These are phyloP conservation scores for Helicocarpus griseus DNA, from an alignment of 2,329 filamentous ascomycete genomes.

Conservation along the genomic window DNA sequence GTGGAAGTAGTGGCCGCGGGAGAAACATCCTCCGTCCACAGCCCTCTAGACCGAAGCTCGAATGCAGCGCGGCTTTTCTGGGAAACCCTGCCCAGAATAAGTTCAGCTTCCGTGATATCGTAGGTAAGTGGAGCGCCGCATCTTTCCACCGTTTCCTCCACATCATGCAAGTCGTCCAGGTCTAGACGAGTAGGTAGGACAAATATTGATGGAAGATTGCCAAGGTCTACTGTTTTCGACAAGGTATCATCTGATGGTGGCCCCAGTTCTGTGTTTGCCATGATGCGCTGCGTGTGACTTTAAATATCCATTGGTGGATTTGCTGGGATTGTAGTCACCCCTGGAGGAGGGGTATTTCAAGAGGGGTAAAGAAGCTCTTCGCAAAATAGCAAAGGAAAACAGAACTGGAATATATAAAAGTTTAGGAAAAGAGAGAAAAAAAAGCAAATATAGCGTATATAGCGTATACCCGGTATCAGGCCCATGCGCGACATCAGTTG, in stretches of 20 bases:
- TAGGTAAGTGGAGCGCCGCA: constrained; percentile 54
- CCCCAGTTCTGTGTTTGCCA: background rate
- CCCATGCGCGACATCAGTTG: too few species aligned
- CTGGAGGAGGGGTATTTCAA: too few species aligned
- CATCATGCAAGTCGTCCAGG: constrained; percentile 49
- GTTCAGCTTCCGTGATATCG: constrained; percentile 58
- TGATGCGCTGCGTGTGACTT: background rate
- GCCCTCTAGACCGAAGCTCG: constrained; percentile 60
- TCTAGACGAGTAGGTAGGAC: constrained; percentile 62
- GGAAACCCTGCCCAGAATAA: constrained; percentile 65
- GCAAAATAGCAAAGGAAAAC: too few species aligned
- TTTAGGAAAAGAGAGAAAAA: too few species aligned
- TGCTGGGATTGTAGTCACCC: background rate
- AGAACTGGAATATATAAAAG: too few species aligned
- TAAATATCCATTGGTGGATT: background rate
- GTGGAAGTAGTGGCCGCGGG: background rate
- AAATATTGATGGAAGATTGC: constrained; percentile 53
- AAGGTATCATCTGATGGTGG: background rate
- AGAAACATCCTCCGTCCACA: constrained; percentile 39
- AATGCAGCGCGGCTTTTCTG: constrained; percentile 62
- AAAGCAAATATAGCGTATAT: too few species aligned
- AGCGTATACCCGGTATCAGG: too few species aligned
- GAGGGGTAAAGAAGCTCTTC: too few species aligned
- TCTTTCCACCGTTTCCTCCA: constrained; percentile 54
- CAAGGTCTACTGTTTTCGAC: constrained; percentile 8